Evolutionary conservation across 495 filamentous ascomycete species (phyloP).

Genomic region (Tetracladium setigerum): DNA sequence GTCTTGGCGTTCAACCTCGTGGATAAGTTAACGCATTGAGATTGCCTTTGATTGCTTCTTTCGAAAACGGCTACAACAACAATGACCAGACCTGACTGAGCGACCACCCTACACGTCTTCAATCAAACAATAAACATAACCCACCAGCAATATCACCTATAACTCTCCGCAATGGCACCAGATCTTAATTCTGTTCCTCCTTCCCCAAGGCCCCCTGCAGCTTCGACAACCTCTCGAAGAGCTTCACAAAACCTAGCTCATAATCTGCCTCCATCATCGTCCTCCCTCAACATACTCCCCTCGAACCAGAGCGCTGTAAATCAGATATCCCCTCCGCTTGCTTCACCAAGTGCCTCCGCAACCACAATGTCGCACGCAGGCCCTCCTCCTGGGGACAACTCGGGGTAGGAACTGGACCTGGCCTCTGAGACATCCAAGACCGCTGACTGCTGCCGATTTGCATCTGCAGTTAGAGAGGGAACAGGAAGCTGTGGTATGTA

Average conservation of each 20-base stretch:
- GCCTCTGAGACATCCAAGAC: constrained; percentile 74
- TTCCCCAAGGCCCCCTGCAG: constrained; percentile 23
- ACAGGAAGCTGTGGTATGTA: constrained; percentile 81
- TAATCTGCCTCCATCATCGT: constrained; percentile 10
- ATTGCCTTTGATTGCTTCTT: not conserved
- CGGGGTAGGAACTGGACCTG: constrained; percentile 56
- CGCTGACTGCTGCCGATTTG: constrained; percentile 77
- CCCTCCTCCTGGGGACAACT: constrained; percentile 37
- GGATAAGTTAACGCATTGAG: too few species aligned
- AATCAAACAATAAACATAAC: not conserved
- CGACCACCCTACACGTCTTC: not conserved
- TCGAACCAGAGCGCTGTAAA: constrained; percentile 45
- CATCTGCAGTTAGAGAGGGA: constrained; percentile 85
- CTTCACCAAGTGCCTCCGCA: constrained; percentile 11
- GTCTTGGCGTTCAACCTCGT: too few species aligned
- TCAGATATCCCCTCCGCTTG: constrained; percentile 24
- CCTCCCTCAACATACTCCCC: constrained; percentile 34
- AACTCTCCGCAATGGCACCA: constrained; percentile 34
- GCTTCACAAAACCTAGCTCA: constrained; percentile 13
- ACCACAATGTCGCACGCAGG: constrained; percentile 1
- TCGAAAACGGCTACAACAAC: not conserved
- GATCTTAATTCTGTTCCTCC: constrained; percentile 46
- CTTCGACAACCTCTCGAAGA: constrained; percentile 15
- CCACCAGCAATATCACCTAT: not conserved
- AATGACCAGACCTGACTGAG: too few species aligned